A percentile compares a stretch with the other conserved stretches of the same genome.
Conservation (phyloP, 257 asterid species). For the Nicotiana paniculata region DNA sequence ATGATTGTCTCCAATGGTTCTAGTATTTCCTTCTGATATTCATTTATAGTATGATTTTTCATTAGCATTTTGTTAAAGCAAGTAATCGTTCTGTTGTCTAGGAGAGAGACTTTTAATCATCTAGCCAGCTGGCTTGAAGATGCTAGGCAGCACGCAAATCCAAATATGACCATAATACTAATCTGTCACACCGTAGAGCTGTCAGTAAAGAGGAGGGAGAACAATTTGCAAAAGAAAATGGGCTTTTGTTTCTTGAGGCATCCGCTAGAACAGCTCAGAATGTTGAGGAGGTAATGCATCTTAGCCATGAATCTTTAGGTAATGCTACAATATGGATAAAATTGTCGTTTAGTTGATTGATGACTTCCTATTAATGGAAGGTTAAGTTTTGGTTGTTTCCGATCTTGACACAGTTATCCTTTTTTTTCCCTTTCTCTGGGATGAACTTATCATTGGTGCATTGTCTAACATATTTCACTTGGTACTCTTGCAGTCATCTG, state of each 20-base stretch:
- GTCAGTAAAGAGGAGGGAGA: constrained; percentile 86
- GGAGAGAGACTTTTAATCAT: constrained; percentile 82
- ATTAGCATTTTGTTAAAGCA: neutral
- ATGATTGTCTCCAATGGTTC: neutral
- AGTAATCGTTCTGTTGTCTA: constrained; percentile 9
- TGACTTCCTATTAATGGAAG: neutral
- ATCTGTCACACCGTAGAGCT: constrained; percentile 68
- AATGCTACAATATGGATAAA: neutral
- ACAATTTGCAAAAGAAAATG: constrained; percentile 75
- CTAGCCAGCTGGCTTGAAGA: constrained; percentile 82
- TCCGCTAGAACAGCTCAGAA: constrained; percentile 85
- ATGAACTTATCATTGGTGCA: neutral
- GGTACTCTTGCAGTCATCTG: constrained; percentile 50
- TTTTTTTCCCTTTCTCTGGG: neutral
- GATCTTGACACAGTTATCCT: neutral
- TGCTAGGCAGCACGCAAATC: constrained; percentile 78
- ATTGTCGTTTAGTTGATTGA: neutral
- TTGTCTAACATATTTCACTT: neutral
- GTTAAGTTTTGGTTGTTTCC: neutral
- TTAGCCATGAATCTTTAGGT: neutral
- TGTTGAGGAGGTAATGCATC: constrained; percentile 56
- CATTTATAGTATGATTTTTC: neutral
- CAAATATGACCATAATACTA: constrained; percentile 72
- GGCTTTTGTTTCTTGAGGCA: constrained; percentile 64
- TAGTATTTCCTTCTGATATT: neutral